A percentile compares a stretch with the other conserved stretches of the same genome.
phyloP scores from a whole-genome alignment of 2,329 filamentous ascomycete genomes.

The Penicillium sp. region DNA sequence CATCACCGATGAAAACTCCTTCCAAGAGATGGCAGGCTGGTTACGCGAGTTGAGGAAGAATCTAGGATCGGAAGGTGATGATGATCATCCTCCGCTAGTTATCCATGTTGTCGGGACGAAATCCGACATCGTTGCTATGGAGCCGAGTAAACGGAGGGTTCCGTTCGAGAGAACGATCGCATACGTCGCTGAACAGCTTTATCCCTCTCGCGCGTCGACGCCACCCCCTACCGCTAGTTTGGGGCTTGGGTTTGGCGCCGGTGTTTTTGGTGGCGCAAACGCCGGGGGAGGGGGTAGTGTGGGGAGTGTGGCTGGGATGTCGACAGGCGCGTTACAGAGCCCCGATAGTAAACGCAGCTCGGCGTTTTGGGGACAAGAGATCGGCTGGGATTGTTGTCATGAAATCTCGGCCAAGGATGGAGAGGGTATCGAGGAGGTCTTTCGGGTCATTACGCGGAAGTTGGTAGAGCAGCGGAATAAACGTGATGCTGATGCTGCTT shows the following conservation, averaged over 20 bases:
- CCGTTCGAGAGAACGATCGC: conserved; percentile 95
- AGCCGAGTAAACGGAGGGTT: conserved; percentile 76
- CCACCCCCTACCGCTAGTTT: conserved; percentile 64
- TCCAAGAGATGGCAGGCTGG: conserved; percentile 91
- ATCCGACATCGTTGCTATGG: conserved; percentile 82
- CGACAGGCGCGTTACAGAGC: conserved; percentile 29
- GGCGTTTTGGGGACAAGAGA: conserved; percentile 78
- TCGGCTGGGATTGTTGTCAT: conserved; percentile 95
- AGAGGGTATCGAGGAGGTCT: conserved; percentile 95
- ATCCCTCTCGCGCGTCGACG: conserved; percentile 67
- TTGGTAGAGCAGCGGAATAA: conserved; percentile 69
- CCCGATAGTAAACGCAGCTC: conserved; percentile 49
- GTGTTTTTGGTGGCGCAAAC: conserved; percentile 15
- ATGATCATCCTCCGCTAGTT: conserved; percentile 67
- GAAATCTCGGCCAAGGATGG: conserved; percentile 93
- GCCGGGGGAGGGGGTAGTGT: conserved; percentile 21
- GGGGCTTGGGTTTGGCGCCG: conserved; percentile 20
- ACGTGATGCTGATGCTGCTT: conserved; percentile 50
- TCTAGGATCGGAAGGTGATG: conserved; percentile 52
- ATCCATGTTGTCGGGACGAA: conserved; percentile 96
- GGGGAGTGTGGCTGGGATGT: conserved; percentile 3
- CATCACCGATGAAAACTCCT: conserved; percentile 83
- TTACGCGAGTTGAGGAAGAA: conserved; percentile 80
- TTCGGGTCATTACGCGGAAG: conserved; percentile 85
- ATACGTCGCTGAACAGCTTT: conserved; percentile 90